These are phyloP conservation scores for Lyophyllum semitale DNA, from an alignment of 768 basidiomycete genomes.

Conservation along the genomic window DNA sequence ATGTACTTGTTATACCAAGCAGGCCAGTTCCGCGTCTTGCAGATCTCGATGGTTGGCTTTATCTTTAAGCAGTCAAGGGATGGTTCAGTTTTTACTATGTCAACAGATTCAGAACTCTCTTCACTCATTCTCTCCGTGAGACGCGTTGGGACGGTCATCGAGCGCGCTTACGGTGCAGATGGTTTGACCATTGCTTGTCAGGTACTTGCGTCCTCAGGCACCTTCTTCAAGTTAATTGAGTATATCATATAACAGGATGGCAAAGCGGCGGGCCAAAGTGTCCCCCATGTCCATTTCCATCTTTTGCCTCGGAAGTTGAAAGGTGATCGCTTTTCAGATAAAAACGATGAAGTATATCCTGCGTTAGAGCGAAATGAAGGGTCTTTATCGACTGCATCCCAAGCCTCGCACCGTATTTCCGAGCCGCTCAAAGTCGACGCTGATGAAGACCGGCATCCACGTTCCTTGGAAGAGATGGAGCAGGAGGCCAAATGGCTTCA, in stretches of 20 bases:
- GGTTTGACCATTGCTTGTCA: conserved; percentile 89
- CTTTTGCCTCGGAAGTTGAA: conserved; percentile 77
- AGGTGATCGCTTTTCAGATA: conserved; percentile 64
- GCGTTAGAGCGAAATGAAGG: conserved; percentile 70
- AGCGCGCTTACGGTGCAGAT: conserved; percentile 81
- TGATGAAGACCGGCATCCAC: conserved; percentile 66
- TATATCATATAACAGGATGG: conserved; percentile 62
- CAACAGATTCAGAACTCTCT: conserved; percentile 60
- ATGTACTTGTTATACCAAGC: conserved; percentile 63
- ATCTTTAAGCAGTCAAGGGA: neutral
- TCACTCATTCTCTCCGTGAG: conserved; percentile 84
- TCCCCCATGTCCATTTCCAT: conserved; percentile 98
- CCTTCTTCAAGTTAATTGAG: neutral
- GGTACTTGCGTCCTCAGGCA: conserved; percentile 40
- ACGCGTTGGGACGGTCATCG: conserved; percentile 75
- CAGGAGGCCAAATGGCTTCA: conserved; percentile 73
- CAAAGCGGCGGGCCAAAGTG: conserved; percentile 71
- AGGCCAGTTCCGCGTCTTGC: conserved; percentile 56
- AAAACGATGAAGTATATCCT: conserved; percentile 79
- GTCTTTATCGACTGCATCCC: conserved; percentile 43
- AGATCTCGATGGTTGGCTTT: conserved; percentile 48
- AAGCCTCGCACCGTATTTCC: conserved; percentile 21
- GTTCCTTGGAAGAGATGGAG: conserved; percentile 77
- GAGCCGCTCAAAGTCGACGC: conserved; percentile 60
- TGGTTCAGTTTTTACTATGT: conserved; percentile 1